Evolutionary conservation across 768 basidiomycete species (phyloP).

Genomic region (Naganishia friedmannii): DNA sequence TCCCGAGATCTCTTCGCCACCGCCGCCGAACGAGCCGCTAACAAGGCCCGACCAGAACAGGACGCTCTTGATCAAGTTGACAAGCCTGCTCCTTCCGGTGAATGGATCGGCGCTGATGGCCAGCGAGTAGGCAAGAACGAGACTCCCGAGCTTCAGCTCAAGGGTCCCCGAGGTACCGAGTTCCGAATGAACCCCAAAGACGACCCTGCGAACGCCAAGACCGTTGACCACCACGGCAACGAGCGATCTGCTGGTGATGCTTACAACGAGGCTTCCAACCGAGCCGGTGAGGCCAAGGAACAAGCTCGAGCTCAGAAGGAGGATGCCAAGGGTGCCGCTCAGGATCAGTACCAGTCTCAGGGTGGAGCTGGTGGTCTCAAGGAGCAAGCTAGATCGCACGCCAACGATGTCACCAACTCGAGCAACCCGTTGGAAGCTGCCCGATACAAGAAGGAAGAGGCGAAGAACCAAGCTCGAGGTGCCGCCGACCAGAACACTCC

Average conservation of each 20-base stretch:
- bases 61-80: slow-evolving; percentile 66
- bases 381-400: slow-evolving; percentile 43
- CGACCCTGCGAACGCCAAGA: slow-evolving; percentile 53
- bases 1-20: slow-evolving; percentile 76
- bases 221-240: slow-evolving; percentile 52
- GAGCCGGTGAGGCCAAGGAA: slow-evolving; percentile 43
- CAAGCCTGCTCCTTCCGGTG: slow-evolving; percentile 65
- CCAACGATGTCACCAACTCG: slow-evolving; percentile 40
- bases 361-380: slow-evolving; percentile 36
- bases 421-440: slow-evolving; percentile 47
- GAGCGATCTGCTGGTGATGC: slow-evolving; percentile 47
- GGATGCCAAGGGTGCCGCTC: slow-evolving; percentile 39
- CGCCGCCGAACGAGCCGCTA: slow-evolving; percentile 68
- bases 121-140: slow-evolving; percentile 54
- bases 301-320: slow-evolving; percentile 41
- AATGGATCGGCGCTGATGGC: slow-evolving; percentile 61
- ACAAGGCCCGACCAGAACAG: slow-evolving; percentile 64
- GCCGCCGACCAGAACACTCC: slow-evolving; percentile 35
- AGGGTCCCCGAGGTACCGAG: slow-evolving; percentile 56
- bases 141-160: slow-evolving; percentile 57
- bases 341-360: slow-evolving; percentile 34
- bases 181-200: slow-evolving; percentile 59
- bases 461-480: slow-evolving; percentile 34
- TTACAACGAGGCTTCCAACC: slow-evolving; percentile 46
- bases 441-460: slow-evolving; percentile 44